phyloP scores from a whole-genome alignment of 441 rosid species.

The Adansonia madagascariensis region DNA sequence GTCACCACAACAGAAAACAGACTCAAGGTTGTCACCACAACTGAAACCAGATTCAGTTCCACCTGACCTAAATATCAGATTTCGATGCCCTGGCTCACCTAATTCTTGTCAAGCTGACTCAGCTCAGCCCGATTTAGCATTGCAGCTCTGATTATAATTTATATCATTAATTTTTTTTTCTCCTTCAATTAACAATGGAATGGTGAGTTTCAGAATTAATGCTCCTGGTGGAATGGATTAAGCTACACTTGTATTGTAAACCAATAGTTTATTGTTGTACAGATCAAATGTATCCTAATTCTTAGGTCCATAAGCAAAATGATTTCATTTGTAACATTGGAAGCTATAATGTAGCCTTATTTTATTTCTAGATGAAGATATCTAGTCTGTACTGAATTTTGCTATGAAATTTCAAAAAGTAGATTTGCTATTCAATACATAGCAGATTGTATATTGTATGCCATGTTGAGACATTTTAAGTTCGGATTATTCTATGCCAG shows the following conservation, averaged over 20 bases:
- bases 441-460: background rate
- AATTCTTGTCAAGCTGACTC: conserved; percentile 39
- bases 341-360: conserved; percentile 30
- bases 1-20: conserved; percentile 29
- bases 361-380: conserved; percentile 29
- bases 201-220: conserved; percentile 29
- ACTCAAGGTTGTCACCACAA: background rate
- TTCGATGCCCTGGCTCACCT: conserved; percentile 49
- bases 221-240: conserved; percentile 26
- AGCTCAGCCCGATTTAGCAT: conserved; percentile 59
- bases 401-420: background rate
- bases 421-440: background rate
- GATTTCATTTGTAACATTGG: conserved; percentile 37
- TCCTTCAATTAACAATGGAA: conserved; percentile 34
- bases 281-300: conserved; percentile 43
- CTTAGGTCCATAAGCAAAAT: conserved; percentile 34
- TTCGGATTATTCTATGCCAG: background rate
- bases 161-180: background rate
- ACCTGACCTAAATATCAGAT: conserved; percentile 45
- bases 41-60: conserved; percentile 26
- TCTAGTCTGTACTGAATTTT: conserved; percentile 14
- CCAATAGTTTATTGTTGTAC: conserved; percentile 47
- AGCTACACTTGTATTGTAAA: conserved; percentile 37
- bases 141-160: conserved; percentile 50
- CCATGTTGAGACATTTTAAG: background rate